A percentile compares a stretch with the other conserved stretches of the same genome.
Evolutionary conservation across 306 rosid genomes (phyloP).

Genomic region (Abrus precatorius): DNA sequence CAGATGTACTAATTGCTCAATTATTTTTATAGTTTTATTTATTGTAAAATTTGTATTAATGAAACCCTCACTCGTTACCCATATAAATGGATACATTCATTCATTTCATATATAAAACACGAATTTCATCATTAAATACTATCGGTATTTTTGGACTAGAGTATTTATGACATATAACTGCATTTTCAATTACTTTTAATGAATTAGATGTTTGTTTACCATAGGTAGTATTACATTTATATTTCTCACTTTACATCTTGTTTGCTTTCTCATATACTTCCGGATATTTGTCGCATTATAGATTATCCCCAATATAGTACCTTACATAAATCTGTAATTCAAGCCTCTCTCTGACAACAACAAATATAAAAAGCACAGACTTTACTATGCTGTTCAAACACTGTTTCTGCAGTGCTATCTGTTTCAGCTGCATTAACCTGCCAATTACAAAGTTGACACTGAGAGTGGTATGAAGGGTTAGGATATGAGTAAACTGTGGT

Average conservation of each 20-base stretch:
- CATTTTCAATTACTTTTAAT: too few relatives aligned
- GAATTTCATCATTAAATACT: too few relatives aligned
- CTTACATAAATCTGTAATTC: neutral
- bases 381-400: neutral
- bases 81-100: too few relatives aligned
- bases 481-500: conserved; percentile 12
- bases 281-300: neutral
- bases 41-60: too few relatives aligned
- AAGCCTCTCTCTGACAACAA: neutral
- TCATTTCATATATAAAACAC: too few relatives aligned
- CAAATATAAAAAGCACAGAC: conserved; percentile 3
- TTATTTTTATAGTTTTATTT: too few relatives aligned
- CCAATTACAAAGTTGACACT: neutral
- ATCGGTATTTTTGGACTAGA: too few relatives aligned
- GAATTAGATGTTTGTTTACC: too few relatives aligned
- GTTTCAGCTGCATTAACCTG: neutral
- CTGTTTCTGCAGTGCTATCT: neutral
- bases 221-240: neutral
- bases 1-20: too few relatives aligned
- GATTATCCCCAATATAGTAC: conserved; percentile 2
- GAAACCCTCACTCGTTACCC: too few relatives aligned
- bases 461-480: neutral
- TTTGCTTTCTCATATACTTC: conserved; percentile 8
- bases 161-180: too few relatives aligned
- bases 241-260: conserved; percentile 19